These are phyloP conservation scores for Kodamaea restingae DNA, from an alignment of 805 yeast genomes.

Conservation along the genomic window DNA sequence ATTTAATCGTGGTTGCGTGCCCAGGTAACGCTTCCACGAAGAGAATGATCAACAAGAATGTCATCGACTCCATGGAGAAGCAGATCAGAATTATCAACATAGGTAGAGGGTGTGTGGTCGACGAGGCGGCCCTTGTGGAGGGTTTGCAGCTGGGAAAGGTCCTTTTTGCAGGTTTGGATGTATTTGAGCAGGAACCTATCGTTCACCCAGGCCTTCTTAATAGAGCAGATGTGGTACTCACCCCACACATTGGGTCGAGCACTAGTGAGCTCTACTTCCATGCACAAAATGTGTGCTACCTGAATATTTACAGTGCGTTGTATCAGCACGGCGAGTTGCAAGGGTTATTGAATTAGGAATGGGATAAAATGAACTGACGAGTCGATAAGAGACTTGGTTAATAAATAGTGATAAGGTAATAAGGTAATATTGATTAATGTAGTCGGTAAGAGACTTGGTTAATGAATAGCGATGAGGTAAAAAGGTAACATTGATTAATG, in stretches of 20 bases:
- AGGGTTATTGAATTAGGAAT: conserved; percentile 10
- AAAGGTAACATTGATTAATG: no score
- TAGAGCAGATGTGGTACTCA: conserved; percentile 22
- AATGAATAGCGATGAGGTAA: no score
- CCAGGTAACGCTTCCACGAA: conserved; percentile 22
- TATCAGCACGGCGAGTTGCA: conserved; percentile 6
- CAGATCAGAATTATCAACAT: conserved; percentile 22
- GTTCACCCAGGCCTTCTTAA: conserved; percentile 18
- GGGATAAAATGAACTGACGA: neutral
- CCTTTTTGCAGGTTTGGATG: conserved; percentile 25
- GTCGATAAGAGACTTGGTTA: no score
- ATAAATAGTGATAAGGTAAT: no score
- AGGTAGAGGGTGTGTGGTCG: conserved; percentile 23
- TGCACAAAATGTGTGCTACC: conserved; percentile 10
- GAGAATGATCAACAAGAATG: conserved; percentile 16
- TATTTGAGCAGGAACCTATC: conserved; percentile 22
- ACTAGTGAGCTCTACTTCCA: conserved; percentile 14
- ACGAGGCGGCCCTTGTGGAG: conserved; percentile 22
- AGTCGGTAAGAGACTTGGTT: no score
- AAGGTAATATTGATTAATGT: no score
- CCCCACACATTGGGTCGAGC: conserved; percentile 26
- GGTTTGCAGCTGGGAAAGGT: conserved; percentile 23
- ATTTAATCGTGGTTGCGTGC: conserved; percentile 24
- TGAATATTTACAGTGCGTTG: conserved; percentile 12
- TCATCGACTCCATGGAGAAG: conserved; percentile 15